A percentile compares a stretch with the other conserved stretches of the same genome.
These are phyloP conservation scores for Chalaropsis ovoidea DNA, from an alignment of 2,329 filamentous ascomycete genomes.

Conservation along the genomic window DNA sequence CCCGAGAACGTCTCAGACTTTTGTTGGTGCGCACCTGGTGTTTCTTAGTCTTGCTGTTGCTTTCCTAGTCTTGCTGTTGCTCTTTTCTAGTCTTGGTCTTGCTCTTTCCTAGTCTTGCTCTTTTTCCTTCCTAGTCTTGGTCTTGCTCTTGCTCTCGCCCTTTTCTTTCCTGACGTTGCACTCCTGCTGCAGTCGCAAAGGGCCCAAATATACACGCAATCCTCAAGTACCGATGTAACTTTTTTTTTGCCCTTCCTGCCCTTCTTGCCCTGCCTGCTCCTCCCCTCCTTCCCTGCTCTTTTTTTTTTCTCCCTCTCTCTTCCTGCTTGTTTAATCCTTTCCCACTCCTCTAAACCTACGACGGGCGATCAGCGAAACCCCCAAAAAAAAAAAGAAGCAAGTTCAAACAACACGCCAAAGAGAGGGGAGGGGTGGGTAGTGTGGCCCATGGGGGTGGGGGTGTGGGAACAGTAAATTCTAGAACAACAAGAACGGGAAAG, in stretches of 20 bases:
- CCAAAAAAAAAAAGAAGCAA: not conserved
- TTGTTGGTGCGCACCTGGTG: not conserved
- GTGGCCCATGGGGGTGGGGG: not conserved
- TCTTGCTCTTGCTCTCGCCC: not conserved
- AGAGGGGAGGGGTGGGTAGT: not conserved
- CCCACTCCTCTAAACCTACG: constrained; percentile 1
- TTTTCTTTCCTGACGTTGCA: not conserved
- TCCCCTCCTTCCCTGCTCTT: not conserved
- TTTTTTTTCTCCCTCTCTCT: not conserved
- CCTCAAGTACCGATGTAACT: constrained; percentile 2
- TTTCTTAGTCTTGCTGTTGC: not conserved
- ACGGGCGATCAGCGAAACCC: constrained; percentile 11
- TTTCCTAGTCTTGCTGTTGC: not conserved
- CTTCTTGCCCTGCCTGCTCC: not conserved
- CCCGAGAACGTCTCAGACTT: constrained; percentile 9
- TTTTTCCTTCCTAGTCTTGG: not conserved
- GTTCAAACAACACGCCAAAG: not conserved
- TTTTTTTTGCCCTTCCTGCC: not conserved
- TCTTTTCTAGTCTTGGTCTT: not conserved
- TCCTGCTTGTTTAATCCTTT: constrained; percentile 7
- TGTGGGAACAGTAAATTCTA: not conserved
- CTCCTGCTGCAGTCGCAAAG: not conserved
- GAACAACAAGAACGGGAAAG: not conserved
- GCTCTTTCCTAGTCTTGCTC: not conserved
- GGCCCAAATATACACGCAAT: not conserved